Evolutionary conservation across 139 green algal species (phyloP).

Genomic region (Micromonas commoda): DNA sequence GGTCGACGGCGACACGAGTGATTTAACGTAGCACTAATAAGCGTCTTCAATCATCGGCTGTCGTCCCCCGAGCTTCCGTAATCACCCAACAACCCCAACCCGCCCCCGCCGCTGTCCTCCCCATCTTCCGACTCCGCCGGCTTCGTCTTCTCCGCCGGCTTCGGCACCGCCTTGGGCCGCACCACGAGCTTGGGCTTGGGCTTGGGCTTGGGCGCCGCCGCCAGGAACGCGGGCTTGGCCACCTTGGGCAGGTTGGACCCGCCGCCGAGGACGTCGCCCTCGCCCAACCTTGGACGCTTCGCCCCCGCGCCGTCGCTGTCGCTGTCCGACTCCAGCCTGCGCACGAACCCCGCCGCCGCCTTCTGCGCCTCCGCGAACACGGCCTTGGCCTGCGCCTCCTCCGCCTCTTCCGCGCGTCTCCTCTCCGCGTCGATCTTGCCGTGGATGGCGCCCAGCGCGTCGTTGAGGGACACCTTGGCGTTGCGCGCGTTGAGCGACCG

Average conservation of each 20-base stretch:
- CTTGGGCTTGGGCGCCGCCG: slow-evolving; percentile 2
- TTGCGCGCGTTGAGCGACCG: not conserved
- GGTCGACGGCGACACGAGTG: too few species aligned
- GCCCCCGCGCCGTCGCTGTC: not conserved
- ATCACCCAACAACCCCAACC: not conserved
- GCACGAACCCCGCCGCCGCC: not conserved
- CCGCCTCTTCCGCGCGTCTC: not conserved
- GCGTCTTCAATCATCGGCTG: too few species aligned
- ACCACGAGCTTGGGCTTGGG: not conserved
- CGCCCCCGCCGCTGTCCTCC: not conserved
- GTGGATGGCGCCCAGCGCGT: not conserved
- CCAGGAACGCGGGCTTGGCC: not conserved
- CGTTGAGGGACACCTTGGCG: not conserved
- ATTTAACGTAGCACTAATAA: too few species aligned
- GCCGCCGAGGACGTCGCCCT: not conserved
- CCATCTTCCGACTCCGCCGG: not conserved
- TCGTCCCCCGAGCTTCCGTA: too few species aligned
- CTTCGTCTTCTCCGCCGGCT: not conserved
- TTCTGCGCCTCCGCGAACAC: not conserved
- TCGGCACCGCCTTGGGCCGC: not conserved
- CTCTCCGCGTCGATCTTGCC: not conserved
- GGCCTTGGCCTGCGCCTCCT: not conserved
- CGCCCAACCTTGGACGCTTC: not conserved
- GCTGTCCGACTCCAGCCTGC: not conserved
- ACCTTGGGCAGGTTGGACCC: not conserved